Evolutionary conservation across 1,139 yeast genomes (phyloP).

Genomic region (Geotrichum cucujoidarum): DNA sequence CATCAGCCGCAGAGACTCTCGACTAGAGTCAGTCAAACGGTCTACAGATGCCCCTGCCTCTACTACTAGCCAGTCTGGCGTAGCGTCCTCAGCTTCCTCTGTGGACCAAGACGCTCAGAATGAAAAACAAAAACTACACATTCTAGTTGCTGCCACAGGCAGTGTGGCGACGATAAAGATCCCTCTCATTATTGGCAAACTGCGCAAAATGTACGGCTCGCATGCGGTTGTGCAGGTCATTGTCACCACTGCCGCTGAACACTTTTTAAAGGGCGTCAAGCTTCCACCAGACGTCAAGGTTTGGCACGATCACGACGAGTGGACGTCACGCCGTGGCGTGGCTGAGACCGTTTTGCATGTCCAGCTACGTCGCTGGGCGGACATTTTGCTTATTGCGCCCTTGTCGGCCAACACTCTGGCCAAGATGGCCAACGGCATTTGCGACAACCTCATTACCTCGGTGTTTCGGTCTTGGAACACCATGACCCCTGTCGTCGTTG

Average conservation of each 20-base stretch:
- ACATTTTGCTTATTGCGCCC: constrained; percentile 84
- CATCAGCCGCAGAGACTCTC: background rate
- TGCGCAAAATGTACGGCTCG: constrained; percentile 69
- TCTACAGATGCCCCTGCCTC: background rate
- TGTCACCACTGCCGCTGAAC: constrained; percentile 77
- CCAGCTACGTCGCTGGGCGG: constrained; percentile 93
- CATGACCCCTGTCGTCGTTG: constrained; percentile 71
- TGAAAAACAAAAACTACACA: constrained; percentile 58
- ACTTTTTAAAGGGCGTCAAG: constrained; percentile 71
- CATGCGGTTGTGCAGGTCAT: constrained; percentile 75
- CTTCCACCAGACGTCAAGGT: constrained; percentile 78
- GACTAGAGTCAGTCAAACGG: background rate
- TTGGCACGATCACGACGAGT: constrained; percentile 93
- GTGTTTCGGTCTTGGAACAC: constrained; percentile 93
- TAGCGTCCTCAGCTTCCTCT: constrained; percentile 1
- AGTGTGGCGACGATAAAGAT: constrained; percentile 94
- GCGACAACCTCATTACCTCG: constrained; percentile 79
- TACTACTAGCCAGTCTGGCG: background rate
- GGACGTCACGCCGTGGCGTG: constrained; percentile 52
- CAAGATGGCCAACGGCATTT: constrained; percentile 82
- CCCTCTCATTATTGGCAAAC: constrained; percentile 76
- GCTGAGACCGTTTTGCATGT: constrained; percentile 77
- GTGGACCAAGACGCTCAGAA: constrained; percentile 8
- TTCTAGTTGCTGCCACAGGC: constrained; percentile 88
- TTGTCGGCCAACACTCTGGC: constrained; percentile 90